Conservation (phyloP, 75 land plant species). For the Sequoia sempervirens region DNA sequence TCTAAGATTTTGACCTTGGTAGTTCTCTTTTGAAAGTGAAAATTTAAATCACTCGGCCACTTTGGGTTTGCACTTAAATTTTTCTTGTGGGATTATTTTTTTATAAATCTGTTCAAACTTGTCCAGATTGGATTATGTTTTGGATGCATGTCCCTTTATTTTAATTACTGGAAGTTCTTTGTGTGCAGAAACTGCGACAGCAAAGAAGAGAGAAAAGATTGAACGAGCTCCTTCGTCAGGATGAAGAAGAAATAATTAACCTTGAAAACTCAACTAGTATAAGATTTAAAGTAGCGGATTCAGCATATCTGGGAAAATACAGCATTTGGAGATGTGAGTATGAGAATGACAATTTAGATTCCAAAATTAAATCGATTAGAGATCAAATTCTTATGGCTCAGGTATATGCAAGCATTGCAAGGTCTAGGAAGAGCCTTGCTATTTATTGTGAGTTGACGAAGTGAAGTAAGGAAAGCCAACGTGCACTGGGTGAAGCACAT, state of each 20-base stretch:
- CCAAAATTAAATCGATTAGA: conserved; percentile 67
- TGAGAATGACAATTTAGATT: conserved; percentile 65
- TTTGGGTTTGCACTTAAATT: not conserved
- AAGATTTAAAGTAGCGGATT: conserved; percentile 38
- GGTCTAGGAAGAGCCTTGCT: conserved; percentile 29
- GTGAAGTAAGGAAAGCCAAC: conserved; percentile 46
- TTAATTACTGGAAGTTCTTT: not conserved
- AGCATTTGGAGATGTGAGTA: conserved; percentile 88
- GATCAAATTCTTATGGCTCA: conserved; percentile 97
- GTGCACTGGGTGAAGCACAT: conserved; percentile 71
- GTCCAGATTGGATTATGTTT: not conserved
- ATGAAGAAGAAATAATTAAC: conserved; percentile 41
- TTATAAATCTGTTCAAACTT: not conserved
- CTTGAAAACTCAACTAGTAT: conserved; percentile 57
- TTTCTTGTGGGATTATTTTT: not conserved
- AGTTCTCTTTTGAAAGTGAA: not conserved
- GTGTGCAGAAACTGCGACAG: conserved; percentile 51
- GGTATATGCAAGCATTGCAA: conserved; percentile 76
- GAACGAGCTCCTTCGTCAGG: conserved; percentile 47
- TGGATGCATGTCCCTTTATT: not conserved
- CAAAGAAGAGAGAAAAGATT: conserved; percentile 51
- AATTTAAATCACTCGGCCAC: not conserved
- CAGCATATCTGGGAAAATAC: conserved; percentile 48
- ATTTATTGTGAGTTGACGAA: conserved; percentile 54
- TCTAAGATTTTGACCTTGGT: not conserved